Evolutionary conservation across 1,284 basidiomycete genomes (phyloP), one percentile per base, ranked within the genome.

Genomic region (Malassezia furfur): DNA sequence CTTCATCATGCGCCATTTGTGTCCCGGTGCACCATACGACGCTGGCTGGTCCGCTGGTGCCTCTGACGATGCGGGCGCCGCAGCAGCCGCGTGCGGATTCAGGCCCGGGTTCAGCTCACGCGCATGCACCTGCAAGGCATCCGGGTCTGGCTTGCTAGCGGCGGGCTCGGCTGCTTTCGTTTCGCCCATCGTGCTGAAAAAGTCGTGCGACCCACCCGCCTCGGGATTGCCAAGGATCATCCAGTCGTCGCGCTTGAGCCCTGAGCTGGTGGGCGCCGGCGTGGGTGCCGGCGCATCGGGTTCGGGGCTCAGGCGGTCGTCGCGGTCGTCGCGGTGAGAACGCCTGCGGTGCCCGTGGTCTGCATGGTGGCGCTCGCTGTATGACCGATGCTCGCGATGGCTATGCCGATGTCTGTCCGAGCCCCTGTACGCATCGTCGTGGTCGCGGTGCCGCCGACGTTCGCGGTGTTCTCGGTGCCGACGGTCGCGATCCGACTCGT

Each of bases 1-100:
- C 72, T 91, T 91, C 85, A 89, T 91, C 91, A 96, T 96, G 21
- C 93, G 84, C 93, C 93, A 98, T 70, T 85, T 84, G 15, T 88
- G 88, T 10, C 93, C 93, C 2, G 91, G 87, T 0, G 88, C 89
- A 2, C 91, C 82, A 46, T 78, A 68, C 25, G 76, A 80, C 30
- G 46, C 7, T 35, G 25, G 22, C 34, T n/a, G 14, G 11, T 34
- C 5, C 47, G 12, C 6, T 37, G 60, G 6, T 34, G 75, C 28
- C 36, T 21, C 22, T 2, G 39, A 12, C 21, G 37, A 40, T 22
- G 38, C 15, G n/a, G 37, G 15, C 19, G 43, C 15, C 17, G 40
- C 40, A 17, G 22, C 15, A 25, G 35, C 47, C 11, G 10, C 28
- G 11, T 25, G 0, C 15, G 45, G 15, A 10, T 50, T 50, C 37